Conservation (phyloP, 2,329 filamentous ascomycete genomes). For the Cladosporium sp. region DNA sequence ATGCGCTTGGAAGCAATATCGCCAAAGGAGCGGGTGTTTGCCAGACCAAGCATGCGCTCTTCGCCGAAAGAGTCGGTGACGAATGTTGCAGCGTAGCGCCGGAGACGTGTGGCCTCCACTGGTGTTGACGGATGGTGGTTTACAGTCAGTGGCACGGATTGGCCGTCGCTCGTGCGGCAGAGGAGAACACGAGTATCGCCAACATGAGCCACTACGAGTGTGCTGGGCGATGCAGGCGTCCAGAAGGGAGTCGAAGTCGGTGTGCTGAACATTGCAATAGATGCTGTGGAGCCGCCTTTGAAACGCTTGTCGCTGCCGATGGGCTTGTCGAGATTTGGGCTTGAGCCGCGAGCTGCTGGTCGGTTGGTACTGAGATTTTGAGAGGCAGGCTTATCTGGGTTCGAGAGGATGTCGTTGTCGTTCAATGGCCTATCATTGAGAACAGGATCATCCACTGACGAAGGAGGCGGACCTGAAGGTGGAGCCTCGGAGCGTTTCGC, state of each 20-base stretch:
- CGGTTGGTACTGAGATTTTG: conserved; percentile 29
- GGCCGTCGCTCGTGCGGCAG: conserved; percentile 78
- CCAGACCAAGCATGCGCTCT: conserved; percentile 87
- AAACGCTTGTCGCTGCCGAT: conserved; percentile 76
- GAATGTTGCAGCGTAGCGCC: conserved; percentile 80
- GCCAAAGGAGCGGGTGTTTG: conserved; percentile 91
- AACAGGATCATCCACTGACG: conserved; percentile 59
- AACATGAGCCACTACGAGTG: conserved; percentile 81
- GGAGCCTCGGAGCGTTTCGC: conserved; percentile 53
- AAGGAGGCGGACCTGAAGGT: conserved; percentile 8
- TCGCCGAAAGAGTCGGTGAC: conserved; percentile 96
- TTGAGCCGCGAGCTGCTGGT: conserved; percentile 35
- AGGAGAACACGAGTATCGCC: conserved; percentile 89
- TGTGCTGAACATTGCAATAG: conserved; percentile 84
- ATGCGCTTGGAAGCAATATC: conserved; percentile 89
- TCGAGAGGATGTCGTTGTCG: conserved; percentile 75
- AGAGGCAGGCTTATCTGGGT: conserved; percentile 46
- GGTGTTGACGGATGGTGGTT: conserved; percentile 92
- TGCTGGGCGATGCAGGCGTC: conserved; percentile 83
- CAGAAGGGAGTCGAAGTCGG: conserved; percentile 90
- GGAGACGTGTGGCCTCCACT: conserved; percentile 73
- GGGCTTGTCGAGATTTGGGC: conserved; percentile 50
- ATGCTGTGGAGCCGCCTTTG: conserved; percentile 90
- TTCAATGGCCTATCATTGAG: conserved; percentile 75
- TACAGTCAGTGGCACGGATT: conserved; percentile 75